These are phyloP conservation scores for Paraconiothyrium brasiliense DNA, from an alignment of 2,329 filamentous ascomycete genomes.

Conservation along the genomic window DNA sequence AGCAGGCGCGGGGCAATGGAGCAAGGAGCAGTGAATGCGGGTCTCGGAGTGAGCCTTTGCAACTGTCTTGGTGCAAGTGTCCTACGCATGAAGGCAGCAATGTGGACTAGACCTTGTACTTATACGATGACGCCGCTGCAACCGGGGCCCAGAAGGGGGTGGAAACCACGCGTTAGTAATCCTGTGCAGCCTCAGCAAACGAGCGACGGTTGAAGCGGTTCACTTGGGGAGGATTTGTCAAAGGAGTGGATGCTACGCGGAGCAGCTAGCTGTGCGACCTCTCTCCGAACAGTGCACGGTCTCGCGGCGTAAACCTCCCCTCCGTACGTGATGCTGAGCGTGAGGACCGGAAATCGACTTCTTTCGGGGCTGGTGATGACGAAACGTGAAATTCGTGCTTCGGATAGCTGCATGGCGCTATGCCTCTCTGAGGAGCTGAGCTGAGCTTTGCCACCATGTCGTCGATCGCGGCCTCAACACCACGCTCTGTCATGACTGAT, in stretches of 20 bases:
- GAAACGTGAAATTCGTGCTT: constrained; percentile 6
- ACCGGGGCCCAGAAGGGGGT: constrained; percentile 21
- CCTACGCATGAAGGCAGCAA: constrained; percentile 47
- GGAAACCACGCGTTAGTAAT: constrained; percentile 40
- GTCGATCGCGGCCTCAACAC: constrained; percentile 1
- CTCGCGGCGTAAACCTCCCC: background rate
- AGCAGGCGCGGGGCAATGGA: constrained; percentile 30
- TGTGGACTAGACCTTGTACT: constrained; percentile 30
- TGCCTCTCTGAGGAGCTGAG: background rate
- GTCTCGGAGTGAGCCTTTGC: constrained; percentile 42
- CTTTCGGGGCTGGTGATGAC: constrained; percentile 12
- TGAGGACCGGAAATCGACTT: constrained; percentile 3
- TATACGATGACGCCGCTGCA: constrained; percentile 45
- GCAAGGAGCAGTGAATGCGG: constrained; percentile 35
- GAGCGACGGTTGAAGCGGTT: background rate
- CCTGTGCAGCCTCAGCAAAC: constrained; percentile 18
- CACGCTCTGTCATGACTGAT: constrained; percentile 9
- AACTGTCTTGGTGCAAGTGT: constrained; percentile 37
- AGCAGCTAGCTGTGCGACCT: background rate
- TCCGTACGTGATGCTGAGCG: background rate
- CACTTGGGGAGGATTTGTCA: constrained; percentile 3
- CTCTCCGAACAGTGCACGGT: constrained; percentile 3
- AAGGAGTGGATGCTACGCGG: constrained; percentile 7
- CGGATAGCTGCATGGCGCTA: constrained; percentile 13
- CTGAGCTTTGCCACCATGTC: constrained; percentile 1